Base-by-base conservation (phyloP, 1,284 basidiomycete genomes). In the Phellopilus nigrolimitatus region DNA sequence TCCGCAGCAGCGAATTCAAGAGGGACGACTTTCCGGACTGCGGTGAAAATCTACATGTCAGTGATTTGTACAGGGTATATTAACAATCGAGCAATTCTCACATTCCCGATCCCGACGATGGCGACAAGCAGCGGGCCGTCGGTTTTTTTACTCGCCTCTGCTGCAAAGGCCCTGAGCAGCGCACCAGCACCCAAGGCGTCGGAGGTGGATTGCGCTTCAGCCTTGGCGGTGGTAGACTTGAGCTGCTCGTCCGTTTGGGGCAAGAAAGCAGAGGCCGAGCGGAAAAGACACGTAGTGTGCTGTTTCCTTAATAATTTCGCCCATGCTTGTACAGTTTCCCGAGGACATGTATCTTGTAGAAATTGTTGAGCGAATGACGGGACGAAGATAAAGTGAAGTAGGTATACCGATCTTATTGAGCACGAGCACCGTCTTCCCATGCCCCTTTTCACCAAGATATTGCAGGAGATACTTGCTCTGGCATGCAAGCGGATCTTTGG, bases 361-460 rank as follows among this genome's bases (percentile, higher is more conserved):
- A 22, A 45, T 3, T 22, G 64, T 49, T 58, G 61, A 58, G 50
- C 51, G 63, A 19, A 34, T 25, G 42, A 34, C n/a, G n/a, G n/a
- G 13, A 25, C 15, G 7, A 6, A 37, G 46, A 33, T 30, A 56
- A 54, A 41, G 9, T 22, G 48, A 42, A 39, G 58, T 47, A 24
- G 36, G 72, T 82, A 54, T 61, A 89, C 91, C 91, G 58, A 88
- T 86, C 73, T 97, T 97, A 69, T 89, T 95, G 47, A 97, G 64
- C 9, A 95, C 74, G 12, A 93, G 68, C 17, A 87, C 63, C n/a
- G 88, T 61, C 59, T 72, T 75, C 65, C 80, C 82, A 34, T 66
- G 67, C 34, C 66, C 69, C 60, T 71, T 74, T 48, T 66, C 67
- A 13, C 66, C 59, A 21, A 77, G 72, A 41, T 83, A 63, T 44